A percentile compares a stretch with the other conserved stretches of the same genome.
These are phyloP conservation scores for Syzygium aromaticum DNA, from an alignment of 345 rosid species.

Conservation along the genomic window DNA sequence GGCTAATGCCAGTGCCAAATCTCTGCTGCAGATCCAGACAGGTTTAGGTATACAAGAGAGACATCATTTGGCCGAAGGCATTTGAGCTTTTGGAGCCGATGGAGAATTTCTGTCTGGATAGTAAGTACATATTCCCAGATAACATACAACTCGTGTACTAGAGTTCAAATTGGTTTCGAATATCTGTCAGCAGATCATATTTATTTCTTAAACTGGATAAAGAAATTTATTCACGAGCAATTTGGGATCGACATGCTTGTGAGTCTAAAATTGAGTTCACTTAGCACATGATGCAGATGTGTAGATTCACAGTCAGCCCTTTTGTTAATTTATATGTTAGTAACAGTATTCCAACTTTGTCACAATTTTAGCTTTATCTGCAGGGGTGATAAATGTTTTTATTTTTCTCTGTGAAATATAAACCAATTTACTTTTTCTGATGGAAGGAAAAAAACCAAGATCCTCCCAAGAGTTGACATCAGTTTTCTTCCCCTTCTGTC, in stretches of 20 bases:
- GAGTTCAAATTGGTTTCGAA: not conserved
- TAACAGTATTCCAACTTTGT: not conserved
- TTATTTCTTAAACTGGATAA: not conserved
- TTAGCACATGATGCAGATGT: not conserved
- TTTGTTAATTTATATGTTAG: not conserved
- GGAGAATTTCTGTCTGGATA: slow-evolving; percentile 62
- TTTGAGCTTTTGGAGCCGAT: slow-evolving; percentile 59
- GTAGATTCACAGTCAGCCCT: not conserved
- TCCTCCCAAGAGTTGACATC: not conserved
- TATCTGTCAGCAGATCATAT: not conserved
- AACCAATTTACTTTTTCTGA: not conserved
- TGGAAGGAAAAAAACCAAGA: not conserved
- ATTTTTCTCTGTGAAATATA: not conserved
- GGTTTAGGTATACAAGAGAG: slow-evolving; percentile 89
- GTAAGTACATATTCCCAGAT: slow-evolving; percentile 29
- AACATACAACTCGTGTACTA: not conserved
- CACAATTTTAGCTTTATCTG: not conserved
- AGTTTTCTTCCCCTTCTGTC: not conserved
- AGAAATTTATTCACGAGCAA: not conserved
- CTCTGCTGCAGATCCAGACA: slow-evolving; percentile 68
- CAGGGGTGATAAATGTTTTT: not conserved
- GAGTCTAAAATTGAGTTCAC: not conserved
- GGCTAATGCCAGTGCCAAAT: not conserved
- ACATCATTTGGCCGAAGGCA: slow-evolving; percentile 93
- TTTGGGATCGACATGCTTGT: not conserved